Evolutionary conservation across 768 basidiomycete species (phyloP).

Genomic region (Xerocomus spinulosus): DNA sequence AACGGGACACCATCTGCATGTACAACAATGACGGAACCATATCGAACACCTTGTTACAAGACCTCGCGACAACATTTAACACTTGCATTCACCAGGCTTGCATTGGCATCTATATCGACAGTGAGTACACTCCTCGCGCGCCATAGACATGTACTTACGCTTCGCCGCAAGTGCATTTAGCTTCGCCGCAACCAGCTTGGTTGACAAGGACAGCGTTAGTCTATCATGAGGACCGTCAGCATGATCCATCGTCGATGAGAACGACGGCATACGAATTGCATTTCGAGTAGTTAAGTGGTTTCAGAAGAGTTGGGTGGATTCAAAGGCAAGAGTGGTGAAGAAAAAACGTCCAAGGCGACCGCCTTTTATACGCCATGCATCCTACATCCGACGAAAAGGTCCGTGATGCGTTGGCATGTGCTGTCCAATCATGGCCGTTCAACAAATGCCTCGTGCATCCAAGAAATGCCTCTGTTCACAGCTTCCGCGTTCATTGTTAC

Average conservation of each 20-base stretch:
- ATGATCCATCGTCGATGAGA: neutral
- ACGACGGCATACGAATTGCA: conserved; percentile 14
- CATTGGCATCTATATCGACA: conserved; percentile 13
- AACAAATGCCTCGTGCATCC: neutral
- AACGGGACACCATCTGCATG: too few species aligned
- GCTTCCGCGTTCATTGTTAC: too few species aligned
- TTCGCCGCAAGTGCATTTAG: conserved; percentile 8
- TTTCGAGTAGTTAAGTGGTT: too few species aligned
- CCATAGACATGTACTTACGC: conserved; percentile 1
- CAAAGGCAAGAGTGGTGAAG: neutral
- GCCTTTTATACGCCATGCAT: conserved; percentile 9
- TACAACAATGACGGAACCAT: too few species aligned
- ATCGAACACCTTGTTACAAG: neutral
- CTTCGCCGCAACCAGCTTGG: conserved; percentile 10
- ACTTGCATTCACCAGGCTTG: conserved; percentile 11
- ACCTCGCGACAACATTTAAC: neutral
- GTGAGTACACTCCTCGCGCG: neutral
- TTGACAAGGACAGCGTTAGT: conserved; percentile 12
- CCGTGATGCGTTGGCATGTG: neutral
- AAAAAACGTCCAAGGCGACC: neutral
- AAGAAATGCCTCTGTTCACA: neutral
- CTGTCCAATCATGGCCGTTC: neutral
- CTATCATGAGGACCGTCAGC: conserved; percentile 5
- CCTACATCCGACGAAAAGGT: neutral
- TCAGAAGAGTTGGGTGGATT: neutral